Base-by-base conservation (phyloP, 73 alveolate genomes). In the Paramecium primaurelia region DNA sequence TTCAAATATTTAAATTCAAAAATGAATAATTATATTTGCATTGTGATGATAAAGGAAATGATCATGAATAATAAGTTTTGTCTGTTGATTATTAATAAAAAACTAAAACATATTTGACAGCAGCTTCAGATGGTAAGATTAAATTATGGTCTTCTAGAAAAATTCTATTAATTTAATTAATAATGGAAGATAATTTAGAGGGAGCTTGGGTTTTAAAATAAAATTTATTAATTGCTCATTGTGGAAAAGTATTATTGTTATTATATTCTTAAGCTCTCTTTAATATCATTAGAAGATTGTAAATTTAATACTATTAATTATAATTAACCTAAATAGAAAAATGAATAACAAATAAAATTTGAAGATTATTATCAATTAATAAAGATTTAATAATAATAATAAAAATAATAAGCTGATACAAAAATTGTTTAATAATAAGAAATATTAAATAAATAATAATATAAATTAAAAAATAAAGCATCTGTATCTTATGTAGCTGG, bases 41-140 rank as follows among this genome's bases (percentile, higher is more conserved):
- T 3, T 32, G 88, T 75, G 58, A 75, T 75, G 88, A 75, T 4
- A 75, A 75, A 75, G 88, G 88, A 8, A 75, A 75, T 75, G 88
- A 75, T 75, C 88, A 75, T 20, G 88, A 75, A 75, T 14, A 26
- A 38, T 8, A 34, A 75, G 88, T 75, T 3, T 38, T 38, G 6
- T 75, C 88, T 16, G 59, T 75, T 6, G 88, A 75, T 75, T 75
- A 75, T 20, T 14, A 30, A 14, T 59, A 22, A 8, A 42, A 34
- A 30, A 75, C 9, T 5, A 75, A 75, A 38, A 22, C 34, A 12
- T 75, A 75, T 18, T 38, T 75, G 9, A 75, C 88, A 12, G 58
- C 88, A 0, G 30, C 88, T 2, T 36, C 58, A 11, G 88, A 75
- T 75, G 58, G 60, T 9, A 75, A 75, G 12, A 75, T 75, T 10